Evolutionary conservation across 2,329 filamentous ascomycete species (phyloP), one percentile per base, ranked within the genome.

Genomic region (Fusarium verrucosum): DNA sequence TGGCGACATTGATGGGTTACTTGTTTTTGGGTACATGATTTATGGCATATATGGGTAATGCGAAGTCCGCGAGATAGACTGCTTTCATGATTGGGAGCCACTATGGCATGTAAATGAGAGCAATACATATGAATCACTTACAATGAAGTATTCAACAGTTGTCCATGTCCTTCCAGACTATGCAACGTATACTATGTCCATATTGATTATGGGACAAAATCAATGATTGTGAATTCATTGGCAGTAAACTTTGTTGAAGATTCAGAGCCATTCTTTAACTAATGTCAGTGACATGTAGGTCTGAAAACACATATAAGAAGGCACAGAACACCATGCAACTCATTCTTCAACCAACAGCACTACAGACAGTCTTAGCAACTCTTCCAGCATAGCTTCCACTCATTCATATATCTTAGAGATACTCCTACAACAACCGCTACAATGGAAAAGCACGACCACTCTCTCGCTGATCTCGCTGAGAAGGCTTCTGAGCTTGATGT

Each of bases 1-100:
- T 43, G 62, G 62, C 36, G 22, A 40, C 28, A 49, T 44, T 37
- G 28, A 44, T 26, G 35, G 22, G 30, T 41, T 32, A 49, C 2
- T 36, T 22, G 22, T 17, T 59, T 20, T 20, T 37, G 30, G 50
- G 37, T 26, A 25, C 28, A 58, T 46, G 44, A 35, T 36, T n/a
- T 42, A 60, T 19, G 49, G 28, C 35, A 40, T 35, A 61, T 43
- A 35, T 30, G 28, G 35, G 55, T 17, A 47, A 56, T 16, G 45
- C 32, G 37, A 51, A 40, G 37, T 46, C 44, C 30, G 32, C 16
- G 36, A 62, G 50, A 63, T 63, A 63, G 58, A 63, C 60, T 52
- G 28, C 37, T 58, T 46, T 35, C 44, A 58, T 37, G n/a, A n/a
- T 49, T 19, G n/a, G 22, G 49, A 33, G 57, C 43, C 50, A 35